These are phyloP conservation scores for Aethionema arabicum DNA, from an alignment of 345 rosid genomes.

Conservation along the genomic window DNA sequence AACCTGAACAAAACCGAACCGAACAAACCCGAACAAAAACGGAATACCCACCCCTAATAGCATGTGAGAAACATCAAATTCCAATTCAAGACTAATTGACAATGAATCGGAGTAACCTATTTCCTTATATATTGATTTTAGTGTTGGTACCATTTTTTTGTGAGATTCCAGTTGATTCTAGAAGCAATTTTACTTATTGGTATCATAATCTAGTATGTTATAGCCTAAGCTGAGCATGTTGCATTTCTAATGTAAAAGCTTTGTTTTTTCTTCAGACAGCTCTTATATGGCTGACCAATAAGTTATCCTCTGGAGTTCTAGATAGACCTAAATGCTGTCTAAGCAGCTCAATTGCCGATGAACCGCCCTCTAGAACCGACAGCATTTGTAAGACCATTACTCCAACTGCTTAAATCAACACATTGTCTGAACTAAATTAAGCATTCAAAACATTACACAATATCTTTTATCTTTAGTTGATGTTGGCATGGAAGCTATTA, in stretches of 20 bases:
- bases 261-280: constrained; percentile 47
- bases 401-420: background rate
- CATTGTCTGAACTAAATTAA: background rate
- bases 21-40: too few species aligned
- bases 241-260: constrained; percentile 12
- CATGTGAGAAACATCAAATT: too few species aligned
- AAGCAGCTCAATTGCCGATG: constrained; percentile 37
- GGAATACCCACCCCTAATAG: too few species aligned
- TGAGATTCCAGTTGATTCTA: too few species aligned
- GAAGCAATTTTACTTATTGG: background rate
- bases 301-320: constrained; percentile 81
- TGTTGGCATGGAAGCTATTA: constrained; percentile 71
- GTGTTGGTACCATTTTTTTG: too few species aligned
- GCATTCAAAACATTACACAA: constrained; percentile 17
- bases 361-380: constrained; percentile 32
- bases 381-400: constrained; percentile 50
- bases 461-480: constrained; percentile 38
- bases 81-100: too few species aligned
- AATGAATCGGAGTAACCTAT: too few species aligned
- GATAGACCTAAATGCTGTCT: constrained; percentile 69
- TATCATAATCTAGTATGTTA: too few species aligned
- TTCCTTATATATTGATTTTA: too few species aligned
- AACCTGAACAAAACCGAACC: too few species aligned
- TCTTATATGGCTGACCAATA: constrained; percentile 78
- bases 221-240: background rate